Evolutionary conservation across 805 yeast species (phyloP).

Genomic region (Pichia insulana): DNA sequence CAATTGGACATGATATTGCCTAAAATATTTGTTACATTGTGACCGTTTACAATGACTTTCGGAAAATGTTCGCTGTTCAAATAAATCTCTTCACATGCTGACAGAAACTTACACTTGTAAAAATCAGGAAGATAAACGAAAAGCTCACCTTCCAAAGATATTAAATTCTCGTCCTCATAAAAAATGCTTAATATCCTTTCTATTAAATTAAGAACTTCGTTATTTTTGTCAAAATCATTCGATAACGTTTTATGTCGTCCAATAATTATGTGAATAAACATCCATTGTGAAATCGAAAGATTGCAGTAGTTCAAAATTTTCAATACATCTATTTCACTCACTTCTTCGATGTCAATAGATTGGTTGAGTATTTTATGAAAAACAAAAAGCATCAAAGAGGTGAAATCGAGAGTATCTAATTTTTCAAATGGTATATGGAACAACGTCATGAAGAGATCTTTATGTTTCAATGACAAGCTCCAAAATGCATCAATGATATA

Average conservation of each 20-base stretch:
- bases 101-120: constrained; percentile 27
- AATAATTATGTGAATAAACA: constrained; percentile 28
- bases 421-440: constrained; percentile 11
- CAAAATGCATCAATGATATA: constrained; percentile 19
- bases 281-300: constrained; percentile 35
- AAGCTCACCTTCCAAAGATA: constrained; percentile 28
- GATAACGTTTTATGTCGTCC: constrained; percentile 9
- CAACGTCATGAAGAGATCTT: constrained; percentile 15
- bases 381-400: constrained; percentile 1
- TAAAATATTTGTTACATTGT: constrained; percentile 31
- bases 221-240: constrained; percentile 8
- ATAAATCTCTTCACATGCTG: constrained; percentile 33
- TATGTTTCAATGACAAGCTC: constrained; percentile 15
- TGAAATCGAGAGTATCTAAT: neutral
- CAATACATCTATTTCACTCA: neutral
- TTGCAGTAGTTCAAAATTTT: constrained; percentile 22
- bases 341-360: constrained; percentile 2
- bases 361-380: constrained; percentile 7
- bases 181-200: constrained; percentile 4
- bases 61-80: constrained; percentile 36
- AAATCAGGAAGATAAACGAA: constrained; percentile 30
- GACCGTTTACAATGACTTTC: constrained; percentile 11
- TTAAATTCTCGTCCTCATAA: constrained; percentile 2
- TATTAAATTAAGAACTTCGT: constrained; percentile 3
- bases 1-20: constrained; percentile 41